Conservation (phyloP, 2,329 filamentous ascomycete species). For the Cladophialophora carrionii region DNA sequence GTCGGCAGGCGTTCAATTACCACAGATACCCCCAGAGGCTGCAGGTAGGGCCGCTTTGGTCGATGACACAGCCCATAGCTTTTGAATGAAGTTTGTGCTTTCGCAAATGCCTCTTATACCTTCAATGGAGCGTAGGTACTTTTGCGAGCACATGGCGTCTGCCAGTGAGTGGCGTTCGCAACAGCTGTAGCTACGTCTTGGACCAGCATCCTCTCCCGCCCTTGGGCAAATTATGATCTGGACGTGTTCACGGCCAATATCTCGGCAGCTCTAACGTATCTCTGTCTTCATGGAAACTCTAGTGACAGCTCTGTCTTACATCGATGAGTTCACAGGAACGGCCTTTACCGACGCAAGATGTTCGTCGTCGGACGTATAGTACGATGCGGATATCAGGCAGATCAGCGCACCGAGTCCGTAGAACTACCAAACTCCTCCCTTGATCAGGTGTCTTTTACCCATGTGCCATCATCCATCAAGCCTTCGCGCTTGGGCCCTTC, state of each 20-base stretch:
- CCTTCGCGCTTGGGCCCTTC: constrained; percentile 60
- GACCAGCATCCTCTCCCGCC: not conserved
- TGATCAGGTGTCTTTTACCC: constrained; percentile 59
- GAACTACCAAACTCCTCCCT: not conserved
- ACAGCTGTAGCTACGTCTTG: constrained; percentile 7
- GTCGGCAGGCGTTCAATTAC: constrained; percentile 6
- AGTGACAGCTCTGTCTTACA: not conserved
- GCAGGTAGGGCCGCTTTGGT: constrained; percentile 5
- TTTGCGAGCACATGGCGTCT: not conserved
- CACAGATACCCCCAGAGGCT: constrained; percentile 9
- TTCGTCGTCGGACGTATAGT: constrained; percentile 4
- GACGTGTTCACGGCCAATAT: constrained; percentile 5
- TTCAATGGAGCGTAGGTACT: not conserved
- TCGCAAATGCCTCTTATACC: not conserved
- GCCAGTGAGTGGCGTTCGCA: not conserved
- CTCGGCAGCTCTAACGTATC: constrained; percentile 4
- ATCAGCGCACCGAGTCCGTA: not conserved
- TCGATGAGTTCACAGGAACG: not conserved
- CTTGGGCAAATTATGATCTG: not conserved
- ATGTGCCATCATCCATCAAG: constrained; percentile 60
- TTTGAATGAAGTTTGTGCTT: not conserved
- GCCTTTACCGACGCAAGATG: constrained; percentile 2
- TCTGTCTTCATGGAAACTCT: not conserved
- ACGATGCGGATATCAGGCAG: not conserved
- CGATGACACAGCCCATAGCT: not conserved